These are phyloP conservation scores for Aspergillus tamarii DNA, from an alignment of 2,329 filamentous ascomycete species.

Conservation along the genomic window DNA sequence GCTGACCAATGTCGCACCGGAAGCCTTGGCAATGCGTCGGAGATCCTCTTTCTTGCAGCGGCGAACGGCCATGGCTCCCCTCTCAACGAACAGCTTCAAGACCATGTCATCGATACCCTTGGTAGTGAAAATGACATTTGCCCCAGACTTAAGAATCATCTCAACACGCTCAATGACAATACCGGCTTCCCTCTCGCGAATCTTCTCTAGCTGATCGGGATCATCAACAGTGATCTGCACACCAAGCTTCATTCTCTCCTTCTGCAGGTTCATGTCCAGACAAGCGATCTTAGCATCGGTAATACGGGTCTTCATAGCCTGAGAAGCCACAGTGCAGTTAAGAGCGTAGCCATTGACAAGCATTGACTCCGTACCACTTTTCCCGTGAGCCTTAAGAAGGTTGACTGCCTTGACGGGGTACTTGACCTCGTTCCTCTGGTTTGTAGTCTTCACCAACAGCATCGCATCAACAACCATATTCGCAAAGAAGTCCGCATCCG, in stretches of 20 bases:
- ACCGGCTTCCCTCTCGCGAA: slow-evolving; percentile 86
- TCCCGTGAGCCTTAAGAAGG: slow-evolving; percentile 96
- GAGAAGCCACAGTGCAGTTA: slow-evolving; percentile 97
- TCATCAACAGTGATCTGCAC: slow-evolving; percentile 99
- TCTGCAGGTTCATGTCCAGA: slow-evolving; percentile 97
- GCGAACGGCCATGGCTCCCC: slow-evolving; percentile 91
- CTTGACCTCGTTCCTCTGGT: slow-evolving; percentile 87
- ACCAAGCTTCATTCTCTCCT: slow-evolving; percentile 98
- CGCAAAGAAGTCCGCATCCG: slow-evolving; percentile 94
- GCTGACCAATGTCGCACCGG: slow-evolving; percentile 89
- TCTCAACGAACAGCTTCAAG: slow-evolving; percentile 92
- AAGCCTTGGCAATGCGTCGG: slow-evolving; percentile 91
- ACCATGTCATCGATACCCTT: slow-evolving; percentile 98
- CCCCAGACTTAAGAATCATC: slow-evolving; percentile 96
- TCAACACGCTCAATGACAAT: slow-evolving; percentile 94
- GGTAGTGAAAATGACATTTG: slow-evolving; percentile 94
- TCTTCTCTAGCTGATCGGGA: slow-evolving; percentile 95
- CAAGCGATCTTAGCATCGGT: slow-evolving; percentile 95
- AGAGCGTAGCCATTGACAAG: slow-evolving; percentile 95
- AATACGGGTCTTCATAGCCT: slow-evolving; percentile 94
- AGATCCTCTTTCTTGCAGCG: slow-evolving; percentile 99
- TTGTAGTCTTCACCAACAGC: slow-evolving; percentile 88
- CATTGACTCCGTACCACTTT: slow-evolving; percentile 83
- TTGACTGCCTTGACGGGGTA: slow-evolving; percentile 99
- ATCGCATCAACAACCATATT: slow-evolving; percentile 98